Evolutionary conservation across 1,284 basidiomycete species (phyloP).

Genomic region (Puccinia coronata): DNA sequence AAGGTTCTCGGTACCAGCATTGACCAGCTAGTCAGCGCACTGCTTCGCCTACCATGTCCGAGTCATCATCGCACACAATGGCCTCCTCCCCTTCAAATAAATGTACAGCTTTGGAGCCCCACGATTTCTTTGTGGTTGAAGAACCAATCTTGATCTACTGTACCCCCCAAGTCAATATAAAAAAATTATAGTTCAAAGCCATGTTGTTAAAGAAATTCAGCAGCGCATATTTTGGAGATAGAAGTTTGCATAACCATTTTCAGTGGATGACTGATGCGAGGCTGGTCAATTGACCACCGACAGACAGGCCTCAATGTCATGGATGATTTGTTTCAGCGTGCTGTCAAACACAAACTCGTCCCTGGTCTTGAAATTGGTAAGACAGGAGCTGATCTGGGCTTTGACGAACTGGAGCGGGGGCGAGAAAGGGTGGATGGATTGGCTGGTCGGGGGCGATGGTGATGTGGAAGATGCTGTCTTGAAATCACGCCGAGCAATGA

Average conservation of each 20-base stretch:
- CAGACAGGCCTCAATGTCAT: neutral
- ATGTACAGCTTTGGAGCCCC: no score
- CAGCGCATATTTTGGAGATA: neutral
- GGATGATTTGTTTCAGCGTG: neutral
- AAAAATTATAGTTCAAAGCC: no score
- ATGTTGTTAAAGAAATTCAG: neutral
- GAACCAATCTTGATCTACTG: no score
- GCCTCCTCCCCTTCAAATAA: no score
- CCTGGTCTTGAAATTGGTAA: constrained; percentile 18
- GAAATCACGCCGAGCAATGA: constrained; percentile 19
- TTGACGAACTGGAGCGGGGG: constrained; percentile 21
- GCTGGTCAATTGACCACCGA: neutral
- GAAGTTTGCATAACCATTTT: neutral
- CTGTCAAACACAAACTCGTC: constrained; percentile 6
- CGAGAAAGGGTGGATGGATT: neutral
- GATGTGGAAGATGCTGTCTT: neutral
- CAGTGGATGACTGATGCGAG: neutral
- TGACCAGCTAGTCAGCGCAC: no score
- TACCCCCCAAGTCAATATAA: no score
- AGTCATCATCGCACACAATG: no score
- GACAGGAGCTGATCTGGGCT: constrained; percentile 13
- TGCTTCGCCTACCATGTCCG: no score
- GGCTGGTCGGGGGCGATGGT: neutral
- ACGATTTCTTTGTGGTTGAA: no score
- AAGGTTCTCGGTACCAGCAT: no score